Evolutionary conservation across 2,329 filamentous ascomycete species (phyloP).

Genomic region (Aspergillus sp.): DNA sequence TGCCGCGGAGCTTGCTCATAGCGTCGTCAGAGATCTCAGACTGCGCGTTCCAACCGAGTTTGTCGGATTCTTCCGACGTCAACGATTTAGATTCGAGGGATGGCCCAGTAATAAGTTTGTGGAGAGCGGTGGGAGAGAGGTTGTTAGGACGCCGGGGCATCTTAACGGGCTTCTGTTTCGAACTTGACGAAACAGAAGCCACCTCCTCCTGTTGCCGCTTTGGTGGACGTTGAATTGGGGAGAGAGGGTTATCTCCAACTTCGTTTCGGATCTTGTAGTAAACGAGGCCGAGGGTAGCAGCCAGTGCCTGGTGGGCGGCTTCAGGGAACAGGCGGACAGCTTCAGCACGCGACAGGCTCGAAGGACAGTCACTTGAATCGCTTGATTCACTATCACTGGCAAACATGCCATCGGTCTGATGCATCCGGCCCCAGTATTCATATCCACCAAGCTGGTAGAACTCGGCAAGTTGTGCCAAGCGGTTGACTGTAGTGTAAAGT

Average conservation of each 20-base stretch:
- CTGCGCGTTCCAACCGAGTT: conserved; percentile 36
- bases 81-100: conserved; percentile 35
- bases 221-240: conserved; percentile 29
- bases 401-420: conserved; percentile 28
- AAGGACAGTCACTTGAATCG: conserved; percentile 38
- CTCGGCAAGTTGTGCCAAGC: conserved; percentile 39
- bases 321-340: conserved; percentile 38
- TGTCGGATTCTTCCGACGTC: conserved; percentile 33
- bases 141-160: conserved; percentile 33
- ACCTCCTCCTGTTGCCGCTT: conserved; percentile 40
- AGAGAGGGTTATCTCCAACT: conserved; percentile 34
- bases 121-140: conserved; percentile 31
- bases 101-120: conserved; percentile 33
- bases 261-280: conserved; percentile 45
- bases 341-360: conserved; percentile 35
- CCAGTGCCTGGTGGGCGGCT: conserved; percentile 41
- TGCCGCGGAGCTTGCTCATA: conserved; percentile 38
- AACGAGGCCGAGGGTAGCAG: conserved; percentile 40
- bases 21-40: conserved; percentile 39
- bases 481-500: conserved; percentile 33
- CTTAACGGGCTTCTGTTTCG: conserved; percentile 37
- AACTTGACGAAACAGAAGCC: conserved; percentile 29
- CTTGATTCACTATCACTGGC: conserved; percentile 39
- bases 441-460: conserved; percentile 43
- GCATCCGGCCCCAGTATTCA: conserved; percentile 40